Evolutionary conservation across 176 grass and related monocot species (phyloP), one percentile per base, ranked within the genome.

Genomic region (Eleusine coracana): DNA sequence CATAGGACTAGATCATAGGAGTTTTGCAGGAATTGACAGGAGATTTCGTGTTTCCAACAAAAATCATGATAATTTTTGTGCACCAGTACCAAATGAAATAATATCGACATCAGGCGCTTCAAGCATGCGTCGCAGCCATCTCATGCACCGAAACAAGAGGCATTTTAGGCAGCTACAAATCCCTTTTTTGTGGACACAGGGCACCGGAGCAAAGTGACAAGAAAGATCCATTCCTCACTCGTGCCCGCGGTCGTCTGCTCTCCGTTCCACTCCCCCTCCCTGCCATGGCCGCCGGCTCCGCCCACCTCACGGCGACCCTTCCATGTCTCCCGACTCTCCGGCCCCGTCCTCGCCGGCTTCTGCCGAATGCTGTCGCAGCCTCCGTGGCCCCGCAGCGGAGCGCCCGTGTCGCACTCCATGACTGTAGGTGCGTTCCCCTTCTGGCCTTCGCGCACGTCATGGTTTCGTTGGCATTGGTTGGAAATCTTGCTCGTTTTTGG

Each of bases 401-500:
- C 46, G 13, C 64, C 70, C 66, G 70, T 66, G 5, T 46, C 39
- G 66, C 58, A 13, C 40, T 27, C 76, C 66, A 50, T 66, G 9
- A 51, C 10, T 84, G 28, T 76, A 72, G 87, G 90, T 92, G 71
- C 64, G 86, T 56, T 7, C 69, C 45, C 23, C 54, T 48, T 28
- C 25, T 28, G 46, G 21, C 10, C 61, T n/a, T 25, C 48, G 18
- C 75, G 2, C 39, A 9, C 65, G 8, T 20, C 52, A 52, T 10
- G 12, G 21, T 82, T 40, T 29, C 4, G 3, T 45, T 36, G n/a
- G 60, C 69, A 75, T 76, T 71, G 51, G 31, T 1, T 23, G 18
- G n/a, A 42, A 25, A 9, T 31, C 29, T 70, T 37, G 49, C 52
- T 74, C 23, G 45, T 17, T 46, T 31, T 79, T 20, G 15, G 48